These are phyloP conservation scores for Phialophora tarda DNA, from an alignment of 2,329 filamentous ascomycete genomes.

Conservation along the genomic window DNA sequence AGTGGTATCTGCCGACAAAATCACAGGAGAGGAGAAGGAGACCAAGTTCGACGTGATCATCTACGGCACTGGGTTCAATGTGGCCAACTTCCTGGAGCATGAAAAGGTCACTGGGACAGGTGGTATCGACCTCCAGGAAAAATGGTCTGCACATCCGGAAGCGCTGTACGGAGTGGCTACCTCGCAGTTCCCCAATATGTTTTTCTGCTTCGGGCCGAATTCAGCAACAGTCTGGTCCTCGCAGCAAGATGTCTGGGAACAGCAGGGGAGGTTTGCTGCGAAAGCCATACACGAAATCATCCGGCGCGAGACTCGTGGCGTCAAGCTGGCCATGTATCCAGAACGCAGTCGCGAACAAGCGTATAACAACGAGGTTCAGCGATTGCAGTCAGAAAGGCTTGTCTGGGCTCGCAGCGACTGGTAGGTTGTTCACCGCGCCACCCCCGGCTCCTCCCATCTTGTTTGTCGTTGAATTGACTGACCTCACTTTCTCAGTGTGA, in stretches of 20 bases:
- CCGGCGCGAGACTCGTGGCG: constrained; percentile 1
- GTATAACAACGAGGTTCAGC: constrained; percentile 12
- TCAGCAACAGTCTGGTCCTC: constrained; percentile 8
- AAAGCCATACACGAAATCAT: constrained; percentile 7
- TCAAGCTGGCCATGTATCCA: constrained; percentile 16
- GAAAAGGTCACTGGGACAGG: constrained; percentile 21
- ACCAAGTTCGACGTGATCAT: constrained; percentile 27
- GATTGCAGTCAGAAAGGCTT: neutral
- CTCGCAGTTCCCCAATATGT: constrained; percentile 15
- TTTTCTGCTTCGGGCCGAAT: constrained; percentile 19
- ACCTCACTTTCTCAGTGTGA: neutral
- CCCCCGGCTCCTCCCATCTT: neutral
- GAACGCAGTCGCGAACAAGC: neutral
- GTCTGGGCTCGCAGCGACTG: neutral
- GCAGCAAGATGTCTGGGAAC: constrained; percentile 11
- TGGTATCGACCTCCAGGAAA: constrained; percentile 25
- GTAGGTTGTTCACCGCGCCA: neutral
- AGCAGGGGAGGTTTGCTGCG: neutral
- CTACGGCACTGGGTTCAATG: constrained; percentile 26
- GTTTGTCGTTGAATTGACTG: constrained; percentile 1
- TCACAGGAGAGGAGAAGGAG: constrained; percentile 11
- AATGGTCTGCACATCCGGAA: constrained; percentile 24
- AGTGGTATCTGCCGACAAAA: constrained; percentile 18
- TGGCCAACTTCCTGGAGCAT: constrained; percentile 24
- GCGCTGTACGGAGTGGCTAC: constrained; percentile 19